Base-by-base conservation (phyloP, 2,329 filamentous ascomycete genomes). In the Periconia sp. region DNA sequence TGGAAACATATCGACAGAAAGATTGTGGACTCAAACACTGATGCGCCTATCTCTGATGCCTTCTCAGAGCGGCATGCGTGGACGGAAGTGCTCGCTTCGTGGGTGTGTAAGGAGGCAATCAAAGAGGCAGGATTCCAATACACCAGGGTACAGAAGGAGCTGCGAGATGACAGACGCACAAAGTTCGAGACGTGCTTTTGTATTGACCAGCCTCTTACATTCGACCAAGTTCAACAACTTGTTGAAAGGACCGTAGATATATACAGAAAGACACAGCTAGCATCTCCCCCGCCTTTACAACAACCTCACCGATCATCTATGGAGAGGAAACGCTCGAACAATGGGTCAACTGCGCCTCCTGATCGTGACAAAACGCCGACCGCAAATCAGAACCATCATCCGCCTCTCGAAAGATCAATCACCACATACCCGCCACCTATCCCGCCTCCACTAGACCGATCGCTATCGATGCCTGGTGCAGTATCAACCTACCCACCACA, bases 161-260 rank as follows among this genome's bases (percentile, higher is more conserved):
- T 51, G 3, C 50, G 46, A 12, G 61, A 66, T 21, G 58, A 55
- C 1, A 51, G 60, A n/a, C 55, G 61, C 13, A 71, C 65, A 5
- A 62, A 43, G 30, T 57, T 67, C 17, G 68, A 70, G 35, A 63
- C 63, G 0, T 66, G 60, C 49, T 71, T 70, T 42, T 59, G 54
- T 35, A 68, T 71, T 18, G 53, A 66, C 34, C 54, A 52, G 17
- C 52, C 66, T 4, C 48, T 71, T 17, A 63, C 63, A 10, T 71
- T 69, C 31, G 56, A 58, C 7, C 57, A 70, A 52, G 52, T 71
- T 19, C 59, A 66, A 26, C 48, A 43, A 4, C 65, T 71, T 7
- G 68, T 71, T 3, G 68, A 71, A 46, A 59, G 67, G n/a, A 71
- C 68, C 2, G 66, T 70, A 4, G 63, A 69, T 16, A 55, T 71